Base-by-base conservation (phyloP, 1,284 basidiomycete genomes). In the Cryptococcus hybrid region DNA sequence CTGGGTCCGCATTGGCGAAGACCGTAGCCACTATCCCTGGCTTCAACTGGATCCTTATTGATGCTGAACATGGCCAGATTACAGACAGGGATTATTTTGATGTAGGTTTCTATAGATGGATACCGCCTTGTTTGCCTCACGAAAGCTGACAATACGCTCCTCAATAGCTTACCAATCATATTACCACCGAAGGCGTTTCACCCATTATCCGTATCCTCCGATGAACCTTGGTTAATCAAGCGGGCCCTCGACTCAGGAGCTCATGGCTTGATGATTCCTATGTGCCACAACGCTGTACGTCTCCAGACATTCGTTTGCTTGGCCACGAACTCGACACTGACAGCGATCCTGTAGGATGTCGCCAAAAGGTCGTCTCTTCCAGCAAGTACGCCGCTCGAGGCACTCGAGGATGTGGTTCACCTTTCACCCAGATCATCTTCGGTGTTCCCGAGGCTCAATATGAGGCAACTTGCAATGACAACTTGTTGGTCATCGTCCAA, bases 401-500 rank as follows among this genome's bases (percentile, higher is more conserved):
- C 11, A 63, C 67, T 8, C 51, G 70, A 47, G 70, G 70, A 43
- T 70, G 63, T 52, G 69, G 69, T 1, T 66, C 69, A 38, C 66
- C 68, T 66, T 71, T 66, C 62, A 61, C 61, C 18, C 56, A 62
- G 18, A 64, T 63, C 45, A 45, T 61, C 1, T 68, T 71, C 46
- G 60, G 61, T 7, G 49, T 62, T 36, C 56, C 63, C n/a, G 67
- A 61, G 18, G 60, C 73, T 2, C 82, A 86, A 48, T 88, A 88
- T 64, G 72, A 86, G 44, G 66, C 73, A 1, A 71, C 74, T 7
- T 86, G 86, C 2, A 87, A 88, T 65, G 80, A 84, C 0, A 77
- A 80, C 42, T 72, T 86, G 13, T 62, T 85, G 12, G 80, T 88
- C 18, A 83, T 87, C 74, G 82, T 85, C 3, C 86, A 88, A 70